phyloP scores from a whole-genome alignment of 2,329 filamentous ascomycete genomes.

The Fonsecaea erecta region DNA sequence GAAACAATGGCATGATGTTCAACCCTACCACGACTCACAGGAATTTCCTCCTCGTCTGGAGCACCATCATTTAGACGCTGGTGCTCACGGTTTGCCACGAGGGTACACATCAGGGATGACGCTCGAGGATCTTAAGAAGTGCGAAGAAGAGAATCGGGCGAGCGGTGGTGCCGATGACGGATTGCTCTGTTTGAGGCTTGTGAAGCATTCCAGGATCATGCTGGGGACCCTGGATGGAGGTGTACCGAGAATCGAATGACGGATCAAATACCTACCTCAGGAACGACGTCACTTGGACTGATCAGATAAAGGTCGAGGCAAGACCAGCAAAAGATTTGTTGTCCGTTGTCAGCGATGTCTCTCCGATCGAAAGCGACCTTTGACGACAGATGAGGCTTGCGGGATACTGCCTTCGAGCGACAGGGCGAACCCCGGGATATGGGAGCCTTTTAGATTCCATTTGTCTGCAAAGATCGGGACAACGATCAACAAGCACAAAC shows the following conservation, averaged over 20 bases:
- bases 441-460: no score
- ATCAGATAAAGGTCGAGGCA: not conserved
- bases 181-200: constrained; percentile 38
- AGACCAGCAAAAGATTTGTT: not conserved
- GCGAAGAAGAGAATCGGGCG: constrained; percentile 20
- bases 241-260: constrained; percentile 21
- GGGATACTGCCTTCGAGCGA: no score
- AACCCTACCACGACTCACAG: constrained; percentile 11
- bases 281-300: not conserved
- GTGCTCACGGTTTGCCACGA: constrained; percentile 16
- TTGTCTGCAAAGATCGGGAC: no score
- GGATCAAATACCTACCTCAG: not conserved
- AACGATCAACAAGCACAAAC: no score
- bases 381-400: no score
- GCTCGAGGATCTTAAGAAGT: constrained; percentile 23
- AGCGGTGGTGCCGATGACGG: constrained; percentile 26
- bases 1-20: constrained; percentile 46
- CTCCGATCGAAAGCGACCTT: not conserved
- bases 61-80: constrained; percentile 8
- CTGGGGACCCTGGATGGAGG: constrained; percentile 35
- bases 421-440: no score
- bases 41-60: constrained; percentile 25
- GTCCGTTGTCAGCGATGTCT: not conserved
- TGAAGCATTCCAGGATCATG: constrained; percentile 37
- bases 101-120: constrained; percentile 31